Conservation (phyloP, 768 basidiomycete species). For the Udeniomyces megalosporus region DNA sequence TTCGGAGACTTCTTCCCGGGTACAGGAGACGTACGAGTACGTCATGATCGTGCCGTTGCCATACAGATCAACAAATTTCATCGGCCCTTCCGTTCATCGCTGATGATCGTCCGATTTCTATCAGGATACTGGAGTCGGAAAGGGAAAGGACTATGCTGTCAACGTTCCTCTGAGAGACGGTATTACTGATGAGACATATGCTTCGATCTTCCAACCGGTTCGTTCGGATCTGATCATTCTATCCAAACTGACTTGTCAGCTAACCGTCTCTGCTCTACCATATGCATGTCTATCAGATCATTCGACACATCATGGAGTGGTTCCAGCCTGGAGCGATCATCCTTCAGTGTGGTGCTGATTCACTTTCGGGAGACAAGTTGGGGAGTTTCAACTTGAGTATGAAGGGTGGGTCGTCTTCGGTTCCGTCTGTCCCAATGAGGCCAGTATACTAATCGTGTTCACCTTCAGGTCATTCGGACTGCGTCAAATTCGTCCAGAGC, state of each 20-base stretch:
- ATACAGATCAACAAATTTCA: too few relatives aligned
- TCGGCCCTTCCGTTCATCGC: not conserved
- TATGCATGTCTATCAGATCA: constrained; percentile 40
- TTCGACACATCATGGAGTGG: constrained; percentile 70
- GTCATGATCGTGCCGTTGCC: constrained; percentile 11
- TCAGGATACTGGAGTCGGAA: constrained; percentile 66
- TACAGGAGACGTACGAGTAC: constrained; percentile 49
- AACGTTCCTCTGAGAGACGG: constrained; percentile 93
- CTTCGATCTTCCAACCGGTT: constrained; percentile 76
- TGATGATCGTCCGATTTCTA: not conserved
- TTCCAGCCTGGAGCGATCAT: constrained; percentile 75
- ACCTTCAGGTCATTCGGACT: constrained; percentile 71
- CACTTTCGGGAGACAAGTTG: constrained; percentile 73
- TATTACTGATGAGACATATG: constrained; percentile 73
- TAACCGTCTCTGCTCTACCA: not conserved
- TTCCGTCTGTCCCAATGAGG: not conserved
- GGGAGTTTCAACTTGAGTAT: constrained; percentile 11
- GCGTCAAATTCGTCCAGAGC: constrained; percentile 67
- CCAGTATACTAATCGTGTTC: too few relatives aligned
- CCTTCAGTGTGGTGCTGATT: constrained; percentile 91
- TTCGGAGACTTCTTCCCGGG: constrained; percentile 91
- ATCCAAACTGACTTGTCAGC: not conserved
- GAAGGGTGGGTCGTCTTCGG: constrained; percentile 32
- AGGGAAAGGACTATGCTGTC: constrained; percentile 70
- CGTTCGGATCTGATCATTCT: not conserved